A percentile compares a stretch with the other conserved stretches of the same genome.
These are phyloP conservation scores for Botrytis pseudocinerea DNA, from an alignment of 2,329 filamentous ascomycete genomes.

Conservation along the genomic window DNA sequence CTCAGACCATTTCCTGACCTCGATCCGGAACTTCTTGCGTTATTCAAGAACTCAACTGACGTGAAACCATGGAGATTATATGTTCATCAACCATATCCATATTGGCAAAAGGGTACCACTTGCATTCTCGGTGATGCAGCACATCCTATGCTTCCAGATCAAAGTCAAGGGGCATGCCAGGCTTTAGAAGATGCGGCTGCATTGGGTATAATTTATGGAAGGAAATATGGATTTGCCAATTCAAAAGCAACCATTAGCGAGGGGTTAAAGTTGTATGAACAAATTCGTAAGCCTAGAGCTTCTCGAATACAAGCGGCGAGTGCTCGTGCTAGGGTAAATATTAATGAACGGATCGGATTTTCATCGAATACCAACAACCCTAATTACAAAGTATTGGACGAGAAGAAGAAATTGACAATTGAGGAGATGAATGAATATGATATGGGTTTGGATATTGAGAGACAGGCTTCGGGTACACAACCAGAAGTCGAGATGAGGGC, in stretches of 20 bases:
- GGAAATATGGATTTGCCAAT: slow-evolving; percentile 11
- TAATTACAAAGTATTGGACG: slow-evolving; percentile 60
- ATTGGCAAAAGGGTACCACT: slow-evolving; percentile 51
- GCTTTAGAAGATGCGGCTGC: slow-evolving; percentile 45
- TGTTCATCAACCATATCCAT: slow-evolving; percentile 60
- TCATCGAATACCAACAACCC: slow-evolving; percentile 40
- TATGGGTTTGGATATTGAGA: slow-evolving; percentile 57
- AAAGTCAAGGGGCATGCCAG: slow-evolving; percentile 61
- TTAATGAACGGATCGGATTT: slow-evolving; percentile 54
- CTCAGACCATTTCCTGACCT: slow-evolving; percentile 61
- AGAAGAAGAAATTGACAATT: slow-evolving; percentile 61
- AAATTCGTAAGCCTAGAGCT: slow-evolving; percentile 53
- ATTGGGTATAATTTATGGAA: slow-evolving; percentile 40
- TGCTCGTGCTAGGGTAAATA: slow-evolving; percentile 58
- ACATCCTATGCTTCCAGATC: slow-evolving; percentile 68
- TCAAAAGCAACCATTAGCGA: slow-evolving; percentile 44
- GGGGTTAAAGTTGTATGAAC: slow-evolving; percentile 45
- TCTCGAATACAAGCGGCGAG: slow-evolving; percentile 57
- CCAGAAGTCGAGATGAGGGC: slow-evolving; percentile 17
- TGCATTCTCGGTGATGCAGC: slow-evolving; percentile 66
- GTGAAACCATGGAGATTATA: slow-evolving; percentile 38
- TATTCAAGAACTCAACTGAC: slow-evolving; percentile 37
- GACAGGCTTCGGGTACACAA: background rate
- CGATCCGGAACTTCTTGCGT: slow-evolving; percentile 44
- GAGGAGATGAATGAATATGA: slow-evolving; percentile 68